Evolutionary conservation across 23 red algal genomes (phyloP).

Genomic region (Cyanidium caldarium): DNA sequence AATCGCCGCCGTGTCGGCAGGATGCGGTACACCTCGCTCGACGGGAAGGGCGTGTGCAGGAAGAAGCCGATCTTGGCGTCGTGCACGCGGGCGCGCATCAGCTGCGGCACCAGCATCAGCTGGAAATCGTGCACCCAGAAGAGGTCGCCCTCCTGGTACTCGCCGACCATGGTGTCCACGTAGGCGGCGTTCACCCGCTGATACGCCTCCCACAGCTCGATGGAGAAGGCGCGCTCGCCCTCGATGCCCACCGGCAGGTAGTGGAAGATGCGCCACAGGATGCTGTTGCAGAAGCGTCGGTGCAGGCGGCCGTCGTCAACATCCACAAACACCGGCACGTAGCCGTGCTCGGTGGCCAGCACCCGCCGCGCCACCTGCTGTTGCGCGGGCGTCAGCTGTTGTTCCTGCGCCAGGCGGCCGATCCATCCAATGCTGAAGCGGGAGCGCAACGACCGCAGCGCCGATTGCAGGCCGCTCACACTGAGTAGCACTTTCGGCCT

Average conservation of each 20-base stretch:
- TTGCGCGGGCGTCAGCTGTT: not conserved
- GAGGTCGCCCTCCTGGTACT: conserved; percentile 41
- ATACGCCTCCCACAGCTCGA: conserved; percentile 69
- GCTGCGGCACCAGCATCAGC: conserved; percentile 55
- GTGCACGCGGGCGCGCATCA: conserved; percentile 52
- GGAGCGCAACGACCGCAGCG: not conserved
- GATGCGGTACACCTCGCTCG: conserved; percentile 69
- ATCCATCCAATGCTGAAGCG: not conserved
- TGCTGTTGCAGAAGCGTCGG: conserved; percentile 67
- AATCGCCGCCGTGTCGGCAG: conserved; percentile 60
- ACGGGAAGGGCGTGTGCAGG: conserved; percentile 80
- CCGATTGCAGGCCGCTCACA: not conserved
- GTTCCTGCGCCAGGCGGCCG: not conserved
- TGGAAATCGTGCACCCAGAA: conserved; percentile 98
- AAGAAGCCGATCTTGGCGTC: conserved; percentile 76
- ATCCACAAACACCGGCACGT: conserved; percentile 55
- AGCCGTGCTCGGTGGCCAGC: conserved; percentile 5
- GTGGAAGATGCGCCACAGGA: conserved; percentile 90
- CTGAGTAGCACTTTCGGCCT: not conserved
- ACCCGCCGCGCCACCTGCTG: not conserved
- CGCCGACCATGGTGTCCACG: conserved; percentile 34
- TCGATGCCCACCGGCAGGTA: conserved; percentile 66
- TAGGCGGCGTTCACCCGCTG: conserved; percentile 54
- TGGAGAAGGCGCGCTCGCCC: conserved; percentile 56
- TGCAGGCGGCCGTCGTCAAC: conserved; percentile 23